Evolutionary conservation across 495 filamentous ascomycete genomes (phyloP).

Genomic region (Annulohypoxylon stygium): DNA sequence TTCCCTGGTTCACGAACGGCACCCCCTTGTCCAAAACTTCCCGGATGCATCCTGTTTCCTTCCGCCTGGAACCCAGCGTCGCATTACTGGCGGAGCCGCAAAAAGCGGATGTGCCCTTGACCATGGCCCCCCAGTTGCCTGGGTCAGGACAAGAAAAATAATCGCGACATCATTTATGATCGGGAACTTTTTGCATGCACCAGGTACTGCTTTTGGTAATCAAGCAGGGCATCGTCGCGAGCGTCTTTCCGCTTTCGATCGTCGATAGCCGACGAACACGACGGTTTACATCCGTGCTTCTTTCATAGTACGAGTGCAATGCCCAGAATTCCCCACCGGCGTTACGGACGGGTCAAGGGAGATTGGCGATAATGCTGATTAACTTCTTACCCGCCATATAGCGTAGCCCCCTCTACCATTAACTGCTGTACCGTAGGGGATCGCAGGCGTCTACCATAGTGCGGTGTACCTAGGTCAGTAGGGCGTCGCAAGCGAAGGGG

Average conservation of each 20-base stretch:
- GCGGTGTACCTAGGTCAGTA: conserved; percentile 2
- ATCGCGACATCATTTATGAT: conserved; percentile 17
- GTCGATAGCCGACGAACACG: not conserved
- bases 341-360: conserved; percentile 15
- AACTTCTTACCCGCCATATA: conserved; percentile 8
- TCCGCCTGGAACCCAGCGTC: conserved; percentile 34
- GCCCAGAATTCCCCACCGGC: not conserved
- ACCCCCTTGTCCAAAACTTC: not conserved
- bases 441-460: not conserved
- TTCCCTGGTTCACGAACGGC: not conserved
- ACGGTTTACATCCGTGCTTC: not conserved
- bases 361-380: conserved; percentile 27
- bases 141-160: conserved; percentile 6
- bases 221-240: conserved; percentile 11
- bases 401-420: not conserved
- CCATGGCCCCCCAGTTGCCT: conserved; percentile 7
- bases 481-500: not conserved
- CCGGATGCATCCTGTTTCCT: conserved; percentile 32
- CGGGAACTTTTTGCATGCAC: conserved; percentile 8
- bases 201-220: not conserved
- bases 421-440: too few relatives aligned
- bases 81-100: conserved; percentile 34
- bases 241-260: conserved; percentile 23
- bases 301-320: not conserved
- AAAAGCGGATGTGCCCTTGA: not conserved